Evolutionary conservation across 495 filamentous ascomycete genomes (phyloP).

Genomic region (Hyphodiscus hymeniophilus): DNA sequence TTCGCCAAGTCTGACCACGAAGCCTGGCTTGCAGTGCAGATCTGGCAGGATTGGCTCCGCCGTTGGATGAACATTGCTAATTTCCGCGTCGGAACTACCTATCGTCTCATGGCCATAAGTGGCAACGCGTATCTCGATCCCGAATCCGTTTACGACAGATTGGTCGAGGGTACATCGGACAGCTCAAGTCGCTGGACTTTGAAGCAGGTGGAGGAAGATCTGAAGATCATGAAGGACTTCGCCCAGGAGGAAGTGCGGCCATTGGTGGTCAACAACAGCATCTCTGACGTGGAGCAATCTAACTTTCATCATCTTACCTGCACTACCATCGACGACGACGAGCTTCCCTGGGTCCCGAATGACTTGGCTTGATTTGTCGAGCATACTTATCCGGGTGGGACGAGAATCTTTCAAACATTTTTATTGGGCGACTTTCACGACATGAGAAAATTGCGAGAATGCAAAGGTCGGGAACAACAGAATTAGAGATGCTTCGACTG

Average conservation of each 20-base stretch:
- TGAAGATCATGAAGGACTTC: slow-evolving; percentile 7
- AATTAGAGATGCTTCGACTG: too few species aligned
- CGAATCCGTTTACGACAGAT: background rate
- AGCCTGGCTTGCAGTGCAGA: background rate
- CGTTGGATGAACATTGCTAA: background rate
- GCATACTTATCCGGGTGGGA: background rate
- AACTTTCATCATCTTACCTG: slow-evolving; percentile 15
- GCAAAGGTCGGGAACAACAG: too few species aligned
- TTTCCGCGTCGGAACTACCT: background rate
- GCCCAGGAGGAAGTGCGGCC: slow-evolving; percentile 4
- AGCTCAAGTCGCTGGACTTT: background rate
- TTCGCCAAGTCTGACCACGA: background rate
- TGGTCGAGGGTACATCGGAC: background rate
- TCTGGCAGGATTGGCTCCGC: slow-evolving; percentile 9
- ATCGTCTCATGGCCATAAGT: slow-evolving; percentile 7
- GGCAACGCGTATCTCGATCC: slow-evolving; percentile 5
- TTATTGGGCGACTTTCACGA: too few species aligned
- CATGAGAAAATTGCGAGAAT: too few species aligned
- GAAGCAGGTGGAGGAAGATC: slow-evolving; percentile 2
- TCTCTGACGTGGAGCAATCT: slow-evolving; percentile 5
- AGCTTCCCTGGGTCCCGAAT: slow-evolving; percentile 10
- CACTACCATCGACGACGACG: slow-evolving; percentile 2
- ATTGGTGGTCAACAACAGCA: slow-evolving; percentile 10
- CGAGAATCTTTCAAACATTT: background rate
- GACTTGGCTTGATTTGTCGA: background rate